Conservation (phyloP, 805 yeast genomes). For the Saccharomycopsis schoenii region DNA sequence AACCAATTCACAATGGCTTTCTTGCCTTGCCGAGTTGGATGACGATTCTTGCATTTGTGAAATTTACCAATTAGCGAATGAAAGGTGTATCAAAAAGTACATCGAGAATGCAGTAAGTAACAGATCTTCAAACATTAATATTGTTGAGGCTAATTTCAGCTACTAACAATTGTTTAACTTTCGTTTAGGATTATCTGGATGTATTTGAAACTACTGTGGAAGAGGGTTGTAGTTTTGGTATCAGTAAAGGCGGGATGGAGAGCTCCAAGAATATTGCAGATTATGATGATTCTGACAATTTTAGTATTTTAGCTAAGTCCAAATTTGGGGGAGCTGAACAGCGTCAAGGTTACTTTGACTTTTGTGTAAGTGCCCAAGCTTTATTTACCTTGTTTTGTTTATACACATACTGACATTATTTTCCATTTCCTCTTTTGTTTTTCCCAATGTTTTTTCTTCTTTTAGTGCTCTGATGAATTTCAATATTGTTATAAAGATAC, state of each 20-base stretch:
- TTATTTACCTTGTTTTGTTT: background rate
- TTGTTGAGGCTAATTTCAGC: background rate
- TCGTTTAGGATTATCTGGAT: background rate
- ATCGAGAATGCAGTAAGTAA: slow-evolving; percentile 3
- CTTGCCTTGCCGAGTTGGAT: slow-evolving; percentile 6
- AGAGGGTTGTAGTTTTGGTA: background rate
- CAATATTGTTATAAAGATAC: slow-evolving; percentile 7
- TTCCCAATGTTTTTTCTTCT: background rate
- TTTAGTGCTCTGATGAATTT: slow-evolving; percentile 5
- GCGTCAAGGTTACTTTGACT: slow-evolving; percentile 2
- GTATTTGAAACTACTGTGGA: background rate
- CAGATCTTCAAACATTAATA: background rate
- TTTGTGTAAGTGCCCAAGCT: slow-evolving; percentile 1
- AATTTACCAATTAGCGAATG: slow-evolving; percentile 5
- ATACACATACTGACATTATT: background rate
- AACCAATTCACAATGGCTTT: slow-evolving; percentile 4
- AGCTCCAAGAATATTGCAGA: slow-evolving; percentile 5
- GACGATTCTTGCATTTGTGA: slow-evolving; percentile 14
- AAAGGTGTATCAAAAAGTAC: slow-evolving; percentile 6
- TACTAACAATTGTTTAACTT: background rate
- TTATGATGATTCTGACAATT: slow-evolving; percentile 10
- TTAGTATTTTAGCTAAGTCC: background rate
- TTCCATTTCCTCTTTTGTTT: background rate
- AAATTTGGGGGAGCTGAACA: background rate
- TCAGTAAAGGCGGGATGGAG: background rate